Base-by-base conservation (phyloP, 2,329 filamentous ascomycete genomes). In the Alternaria brassicicola region DNA sequence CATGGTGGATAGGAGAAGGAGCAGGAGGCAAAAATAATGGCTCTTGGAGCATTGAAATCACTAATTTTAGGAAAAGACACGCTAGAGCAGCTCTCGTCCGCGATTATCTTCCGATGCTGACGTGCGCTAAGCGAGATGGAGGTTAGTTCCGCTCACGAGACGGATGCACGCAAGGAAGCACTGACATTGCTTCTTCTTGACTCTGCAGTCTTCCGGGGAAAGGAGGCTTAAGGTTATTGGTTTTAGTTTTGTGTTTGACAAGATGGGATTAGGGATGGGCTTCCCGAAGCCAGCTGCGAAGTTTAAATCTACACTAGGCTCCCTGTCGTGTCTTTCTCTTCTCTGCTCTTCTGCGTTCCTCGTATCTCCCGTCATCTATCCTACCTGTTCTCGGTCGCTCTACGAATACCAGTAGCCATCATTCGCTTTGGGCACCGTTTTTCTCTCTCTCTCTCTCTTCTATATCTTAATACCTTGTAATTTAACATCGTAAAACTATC, bases 221-320 rank as follows among this genome's bases (percentile, higher is more conserved):
- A 46, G 39, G 47, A 46, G 47, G 47, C 31, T 50, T 26, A 50
- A 50, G 47, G 35, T 28, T 39, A 50, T 50, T 47, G 30, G 43
- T 47, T 33, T 35, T 47, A 23, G 30, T 47, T 47, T 47, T 31
- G 43, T 33, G 43, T 47, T 47, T 47, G 43, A 47, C 43, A 47
- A 47, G 28, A 47, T 15, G 28, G 43, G 28, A 47, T 47, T 47
- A 47, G 43, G 43, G 43, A 47, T 47, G 28, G 30, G 43, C 15
- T 33, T 47, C 19, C 28, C 43, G 19, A 47, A 23, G 15, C 28
- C 36, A 23, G 10, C 36, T 33, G 43, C 19, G 15, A 35, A 47
- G 43, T 35, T 47, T 47, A 47, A 47, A 47, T 47, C 28, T 47
- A 12, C 15, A 21, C 31, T 33, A 33, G 19, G 19, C 43, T 33